These are phyloP conservation scores for barley (Hordeum vulgare) DNA, from an alignment of 176 grass and related monocot species.

Conservation along the genomic window MorexV3_pseudomolecules_assembly NC_058520.1:572245058-572245557, in stretches of 20 bases:
- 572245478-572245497: constrained; percentile 52
- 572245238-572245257: not conserved
- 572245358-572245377: not conserved
- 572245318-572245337: not conserved
- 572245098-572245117: not conserved
- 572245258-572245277: not conserved
- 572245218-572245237: not conserved
- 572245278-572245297: not conserved
- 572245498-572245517: constrained; percentile 82
- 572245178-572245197: not conserved
- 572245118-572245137: not conserved
- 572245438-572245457: constrained; percentile 17
- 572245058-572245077: not conserved
- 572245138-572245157: not conserved
- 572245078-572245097: not conserved
- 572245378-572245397: not conserved
- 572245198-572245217: not conserved
- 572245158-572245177: not conserved
- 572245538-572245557: constrained; percentile 53
- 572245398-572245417: not conserved
- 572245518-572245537: constrained; percentile 57
- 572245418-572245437: constrained; percentile 44
- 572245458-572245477: constrained; percentile 48
- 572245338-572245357: not conserved
- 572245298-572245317: not conserved